A percentile compares a stretch with the other conserved stretches of the same genome.
phyloP scores from a whole-genome alignment of 371 early-diverging fungal genomes.

The Mucor ambiguus region DNA sequence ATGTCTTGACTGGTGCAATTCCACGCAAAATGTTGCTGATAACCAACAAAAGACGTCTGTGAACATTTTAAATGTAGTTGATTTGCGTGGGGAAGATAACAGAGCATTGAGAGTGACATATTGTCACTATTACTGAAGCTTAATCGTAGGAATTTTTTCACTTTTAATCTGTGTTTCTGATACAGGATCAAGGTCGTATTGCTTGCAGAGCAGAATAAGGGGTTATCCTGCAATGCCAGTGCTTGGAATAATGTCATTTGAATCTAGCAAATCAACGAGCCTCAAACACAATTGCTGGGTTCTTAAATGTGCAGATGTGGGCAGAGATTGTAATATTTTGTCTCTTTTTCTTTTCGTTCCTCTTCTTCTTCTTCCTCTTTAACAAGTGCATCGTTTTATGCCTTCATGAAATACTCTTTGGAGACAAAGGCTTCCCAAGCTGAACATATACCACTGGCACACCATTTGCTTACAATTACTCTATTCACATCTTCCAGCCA shows the following conservation, averaged over 20 bases:
- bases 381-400: conserved; percentile 10
- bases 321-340: background rate
- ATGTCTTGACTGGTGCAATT: background rate
- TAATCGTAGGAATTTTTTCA: background rate
- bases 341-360: background rate
- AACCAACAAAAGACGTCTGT: background rate
- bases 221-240: background rate
- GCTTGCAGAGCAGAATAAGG: background rate
- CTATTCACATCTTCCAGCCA: conserved; percentile 20
- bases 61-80: too few relatives aligned
- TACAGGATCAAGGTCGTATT: background rate
- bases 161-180: background rate
- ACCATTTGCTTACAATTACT: background rate
- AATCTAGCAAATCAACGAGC: background rate
- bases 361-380: background rate
- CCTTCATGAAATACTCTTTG: conserved; percentile 22
- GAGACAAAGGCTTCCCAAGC: conserved; percentile 10
- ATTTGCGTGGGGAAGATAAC: too few relatives aligned
- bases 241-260: background rate
- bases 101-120: background rate
- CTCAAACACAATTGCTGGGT: background rate
- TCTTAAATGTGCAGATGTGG: background rate
- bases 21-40: too few relatives aligned
- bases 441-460: conserved; percentile 6
- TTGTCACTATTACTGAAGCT: background rate